phyloP scores from a whole-genome alignment of 1,284 basidiomycete genomes.

The Ceratorhiza oryzae-sativae region DNA sequence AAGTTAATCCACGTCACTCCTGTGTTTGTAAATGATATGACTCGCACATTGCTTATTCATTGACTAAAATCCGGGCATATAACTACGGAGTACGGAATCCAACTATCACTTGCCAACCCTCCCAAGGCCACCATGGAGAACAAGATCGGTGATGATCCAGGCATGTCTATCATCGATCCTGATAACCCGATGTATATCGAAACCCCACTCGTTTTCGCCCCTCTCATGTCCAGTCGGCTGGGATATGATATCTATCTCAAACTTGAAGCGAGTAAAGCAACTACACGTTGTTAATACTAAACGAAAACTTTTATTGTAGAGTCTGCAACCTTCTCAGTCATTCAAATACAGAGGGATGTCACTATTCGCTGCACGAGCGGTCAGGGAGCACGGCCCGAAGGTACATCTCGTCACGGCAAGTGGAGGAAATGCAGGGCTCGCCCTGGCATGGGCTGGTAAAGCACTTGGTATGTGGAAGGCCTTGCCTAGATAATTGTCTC shows the following conservation, averaged over 20 bases:
- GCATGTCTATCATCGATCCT: conserved; percentile 5
- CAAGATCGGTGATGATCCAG: neutral
- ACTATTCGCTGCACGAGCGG: conserved; percentile 62
- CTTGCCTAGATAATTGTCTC: neutral
- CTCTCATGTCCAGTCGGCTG: conserved; percentile 60
- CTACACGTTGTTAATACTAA: neutral
- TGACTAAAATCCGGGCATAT: neutral
- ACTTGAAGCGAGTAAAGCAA: conserved; percentile 60
- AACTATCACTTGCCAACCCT: too few species aligned
- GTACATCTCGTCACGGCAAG: conserved; percentile 73
- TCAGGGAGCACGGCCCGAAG: conserved; percentile 58
- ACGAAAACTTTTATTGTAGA: conserved; percentile 53
- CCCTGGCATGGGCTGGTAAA: conserved; percentile 67
- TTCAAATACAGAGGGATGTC: conserved; percentile 79
- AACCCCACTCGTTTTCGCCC: conserved; percentile 68
- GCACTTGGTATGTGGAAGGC: conserved; percentile 62
- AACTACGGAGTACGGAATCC: too few species aligned
- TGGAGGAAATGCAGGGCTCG: conserved; percentile 75
- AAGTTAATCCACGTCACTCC: neutral
- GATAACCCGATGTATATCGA: conserved; percentile 45
- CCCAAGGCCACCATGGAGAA: neutral
- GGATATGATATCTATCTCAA: conserved; percentile 67
- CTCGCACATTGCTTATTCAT: neutral
- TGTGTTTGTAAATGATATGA: neutral
- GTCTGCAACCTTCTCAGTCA: conserved; percentile 71